Base-by-base conservation (phyloP, 116 monocot species). In the Cymodocea nodosa region DNA sequence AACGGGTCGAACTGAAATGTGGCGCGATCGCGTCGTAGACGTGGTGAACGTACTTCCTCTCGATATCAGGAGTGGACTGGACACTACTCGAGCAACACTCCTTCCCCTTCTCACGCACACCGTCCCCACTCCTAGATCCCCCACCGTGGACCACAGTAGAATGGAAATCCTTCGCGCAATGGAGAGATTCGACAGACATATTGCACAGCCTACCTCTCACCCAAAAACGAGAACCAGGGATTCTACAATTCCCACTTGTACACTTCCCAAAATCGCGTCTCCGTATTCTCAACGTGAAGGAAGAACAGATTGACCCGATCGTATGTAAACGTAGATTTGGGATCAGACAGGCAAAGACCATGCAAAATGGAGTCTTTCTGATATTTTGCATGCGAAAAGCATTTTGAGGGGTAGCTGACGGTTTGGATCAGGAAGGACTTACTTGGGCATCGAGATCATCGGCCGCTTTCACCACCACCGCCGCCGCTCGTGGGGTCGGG, bases 11-110 rank as follows among this genome's bases (percentile, higher is more conserved):
- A 68, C 92, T 97, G 68, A 97, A 97, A 68, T 97, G 97, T 2
- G 88, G 97, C 37, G 97, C 97, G 44, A 97, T 97, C 16, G 85
- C 89, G 79, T 97, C 82, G 56, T 97, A 97, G 63, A 97, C 97
- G 52, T 67, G 83, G 57, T 97, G 97, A 18, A 97, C 97, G 51
- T 84, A 92, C 65, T 73, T 85, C 73, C 88, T 97, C 51, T 97
- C 97, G 58, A 97, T 97, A 23, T 91, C 92, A 4, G 97, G 97
- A 40, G 91, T 97, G 30, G 81, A 74, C 51, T 76, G 74, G 59
- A 89, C 78, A 73, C 70, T 90, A 19, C 60, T 6, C 0, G 71
- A 71, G 51, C 51, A 36, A 35, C 14, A 30, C 13, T 44, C 44
- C 15, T 22, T 22, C 17, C 54, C 16, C 54, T 20, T 20, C 19